These are phyloP conservation scores for Neoscytalidium dimidiatum DNA, from an alignment of 2,329 filamentous ascomycete species.

Conservation along the genomic window DNA sequence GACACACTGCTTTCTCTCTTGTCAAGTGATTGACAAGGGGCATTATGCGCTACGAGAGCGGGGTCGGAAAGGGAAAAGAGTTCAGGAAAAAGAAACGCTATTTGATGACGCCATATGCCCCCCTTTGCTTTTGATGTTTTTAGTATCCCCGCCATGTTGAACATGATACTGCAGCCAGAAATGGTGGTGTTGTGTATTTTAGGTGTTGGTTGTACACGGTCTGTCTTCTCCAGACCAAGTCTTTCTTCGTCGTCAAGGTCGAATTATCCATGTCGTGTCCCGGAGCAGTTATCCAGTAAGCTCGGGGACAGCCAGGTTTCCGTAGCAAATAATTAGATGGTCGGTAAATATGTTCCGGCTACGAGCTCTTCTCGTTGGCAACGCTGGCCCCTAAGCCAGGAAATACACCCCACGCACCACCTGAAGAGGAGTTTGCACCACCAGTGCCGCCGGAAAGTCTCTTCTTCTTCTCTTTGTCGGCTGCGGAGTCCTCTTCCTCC, in stretches of 20 bases:
- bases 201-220: slow-evolving; percentile 10
- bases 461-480: slow-evolving; percentile 9
- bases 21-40: neutral
- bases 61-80: neutral
- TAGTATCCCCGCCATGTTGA: slow-evolving; percentile 6
- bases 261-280: neutral
- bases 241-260: neutral
- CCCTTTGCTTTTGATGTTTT: slow-evolving; percentile 1
- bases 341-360: neutral
- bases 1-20: neutral
- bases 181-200: slow-evolving; percentile 11
- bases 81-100: slow-evolving; percentile 8
- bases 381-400: neutral
- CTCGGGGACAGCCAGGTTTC: neutral
- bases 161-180: slow-evolving; percentile 9
- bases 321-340: neutral
- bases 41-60: neutral
- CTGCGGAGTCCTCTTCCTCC: slow-evolving; percentile 39
- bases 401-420: slow-evolving; percentile 5
- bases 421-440: neutral
- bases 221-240: neutral
- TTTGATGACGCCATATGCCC: slow-evolving; percentile 8
- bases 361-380: slow-evolving; percentile 1
- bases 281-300: neutral
- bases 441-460: neutral